Percentiles rank a stretch among this genome's conserved stretches.
These are phyloP conservation scores for Chaetomiaceae sp. DNA, from an alignment of 2,329 filamentous ascomycete species.

Conservation along the genomic window DNA sequence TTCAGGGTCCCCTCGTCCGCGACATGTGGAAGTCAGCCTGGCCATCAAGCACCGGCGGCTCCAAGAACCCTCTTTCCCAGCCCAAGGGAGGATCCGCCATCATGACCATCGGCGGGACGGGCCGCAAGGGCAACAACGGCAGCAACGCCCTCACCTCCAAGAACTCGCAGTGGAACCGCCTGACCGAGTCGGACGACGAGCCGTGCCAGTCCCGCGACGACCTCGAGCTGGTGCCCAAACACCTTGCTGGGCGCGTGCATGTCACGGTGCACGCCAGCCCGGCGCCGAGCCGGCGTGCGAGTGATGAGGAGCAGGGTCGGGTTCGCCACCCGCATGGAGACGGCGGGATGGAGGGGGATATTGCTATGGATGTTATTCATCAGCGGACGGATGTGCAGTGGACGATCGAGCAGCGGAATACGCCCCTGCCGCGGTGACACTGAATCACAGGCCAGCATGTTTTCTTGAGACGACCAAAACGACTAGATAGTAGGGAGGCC, in stretches of 20 bases:
- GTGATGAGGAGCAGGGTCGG: not conserved
- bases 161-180: constrained; percentile 4
- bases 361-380: not conserved
- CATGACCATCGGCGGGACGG: constrained; percentile 11
- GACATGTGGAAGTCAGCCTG: constrained; percentile 9
- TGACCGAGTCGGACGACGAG: constrained; percentile 3
- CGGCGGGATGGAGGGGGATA: not conserved
- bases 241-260: not conserved
- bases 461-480: too few relatives aligned
- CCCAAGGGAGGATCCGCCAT: not conserved
- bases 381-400: constrained; percentile 9
- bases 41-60: not conserved
- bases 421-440: not conserved
- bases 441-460: too few relatives aligned
- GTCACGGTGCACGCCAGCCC: constrained; percentile 1
- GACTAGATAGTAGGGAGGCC: too few relatives aligned
- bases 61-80: not conserved
- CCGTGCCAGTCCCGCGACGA: not conserved
- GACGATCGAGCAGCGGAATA: not conserved
- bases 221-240: constrained; percentile 8
- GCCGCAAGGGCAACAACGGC: not conserved
- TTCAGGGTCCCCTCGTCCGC: constrained; percentile 6
- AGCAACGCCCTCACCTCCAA: not conserved
- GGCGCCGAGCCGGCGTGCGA: not conserved
- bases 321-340: not conserved